Evolutionary conservation across 768 basidiomycete species (phyloP), one percentile per base, ranked within the genome.

Genomic region (Russula sp.): DNA sequence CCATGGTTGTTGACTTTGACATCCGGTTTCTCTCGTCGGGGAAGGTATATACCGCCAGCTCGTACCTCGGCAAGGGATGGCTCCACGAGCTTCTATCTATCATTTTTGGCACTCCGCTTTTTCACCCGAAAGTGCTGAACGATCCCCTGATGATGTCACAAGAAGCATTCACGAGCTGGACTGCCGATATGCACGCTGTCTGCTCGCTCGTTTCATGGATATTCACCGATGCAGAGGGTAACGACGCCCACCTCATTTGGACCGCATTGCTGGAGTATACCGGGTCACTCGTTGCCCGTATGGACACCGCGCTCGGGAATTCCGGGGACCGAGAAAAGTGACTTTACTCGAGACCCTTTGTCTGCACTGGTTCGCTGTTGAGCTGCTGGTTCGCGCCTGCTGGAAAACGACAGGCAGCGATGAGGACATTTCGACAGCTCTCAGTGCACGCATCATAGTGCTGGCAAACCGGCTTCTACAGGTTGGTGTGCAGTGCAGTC

Each of bases 21-120:
- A 77, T 90, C 13, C 70, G 70, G 4, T 72, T 73, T 35, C 71
- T 89, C 7, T 76, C 75, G 25, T 75, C 80, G 3, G 85, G 84
- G 3, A 72, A 81, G 39, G 76, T 76, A 39, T 86, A 92, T 65
- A 69, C 68, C 1, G 42, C 72, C 2, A 73, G 76, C 9, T 82
- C 85, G 7, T 87, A 83, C 64, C 77, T 86, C 47, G 80, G 78
- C 8, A 83, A 76, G 60, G 87, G 88, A 0, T 76, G 79, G 68
- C 79, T 93, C 18, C 70, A 77, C 59, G 81, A 86, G 25, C 76
- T 91, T 16, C 61, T 84, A 51, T 68, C 75, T n/a, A 54, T 77
- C 54, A 63, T 78, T 20, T 69, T 71, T 25, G 69, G 72, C 35
- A 59, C 63, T 8, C 60, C 66, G 5, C 70, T 74, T 29, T 56